Percentiles rank a stretch among this genome's conserved stretches.
These are phyloP conservation scores for Abrus precatorius DNA, from an alignment of 306 rosid genomes.

Conservation along the genomic window DNA sequence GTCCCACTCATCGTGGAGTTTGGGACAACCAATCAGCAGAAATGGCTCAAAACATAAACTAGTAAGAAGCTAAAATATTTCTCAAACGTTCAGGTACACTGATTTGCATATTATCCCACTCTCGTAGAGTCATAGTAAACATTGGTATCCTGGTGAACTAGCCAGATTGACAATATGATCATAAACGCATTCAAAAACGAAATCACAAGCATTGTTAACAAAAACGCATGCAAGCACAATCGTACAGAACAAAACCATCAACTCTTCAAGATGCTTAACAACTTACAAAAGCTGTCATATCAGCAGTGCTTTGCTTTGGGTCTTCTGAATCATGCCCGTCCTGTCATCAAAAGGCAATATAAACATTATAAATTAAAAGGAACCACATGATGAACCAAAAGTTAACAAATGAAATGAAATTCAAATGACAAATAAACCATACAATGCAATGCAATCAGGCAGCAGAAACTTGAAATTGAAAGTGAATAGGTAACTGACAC, in stretches of 20 bases:
- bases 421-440: background rate
- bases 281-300: conserved; percentile 98
- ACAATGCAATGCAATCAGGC: conserved; percentile 7
- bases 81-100: background rate
- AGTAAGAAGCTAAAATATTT: background rate
- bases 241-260: background rate
- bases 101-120: conserved; percentile 22
- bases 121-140: background rate
- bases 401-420: background rate
- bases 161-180: conserved; percentile 3
- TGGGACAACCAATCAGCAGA: background rate
- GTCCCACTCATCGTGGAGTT: background rate
- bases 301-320: conserved; percentile 88
- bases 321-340: conserved; percentile 87
- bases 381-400: background rate
- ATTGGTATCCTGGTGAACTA: background rate
- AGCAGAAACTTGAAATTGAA: conserved; percentile 18
- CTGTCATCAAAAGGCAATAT: conserved; percentile 51
- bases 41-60: conserved; percentile 16
- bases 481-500: background rate
- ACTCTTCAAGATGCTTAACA: conserved; percentile 10
- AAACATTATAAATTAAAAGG: background rate
- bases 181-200: background rate
- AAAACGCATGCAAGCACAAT: conserved; percentile 26
- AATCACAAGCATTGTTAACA: conserved; percentile 9